Conservation (phyloP, 2,329 filamentous ascomycete genomes). For the Leptoxyphium fumago region DNA sequence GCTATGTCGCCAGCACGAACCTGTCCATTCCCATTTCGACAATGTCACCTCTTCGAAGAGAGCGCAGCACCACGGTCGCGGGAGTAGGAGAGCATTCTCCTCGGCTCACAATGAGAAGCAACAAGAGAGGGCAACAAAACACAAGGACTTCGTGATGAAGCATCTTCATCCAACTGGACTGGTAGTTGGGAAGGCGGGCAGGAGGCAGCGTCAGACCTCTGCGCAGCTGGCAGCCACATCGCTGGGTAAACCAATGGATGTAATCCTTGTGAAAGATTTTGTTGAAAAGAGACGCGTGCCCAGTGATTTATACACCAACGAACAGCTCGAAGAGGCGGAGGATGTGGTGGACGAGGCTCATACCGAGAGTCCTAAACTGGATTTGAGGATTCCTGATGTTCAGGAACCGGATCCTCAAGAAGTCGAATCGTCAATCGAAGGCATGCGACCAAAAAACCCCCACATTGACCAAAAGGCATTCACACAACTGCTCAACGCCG, state of each 20-base stretch:
- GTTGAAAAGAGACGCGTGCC: background rate
- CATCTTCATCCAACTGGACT: slow-evolving; percentile 8
- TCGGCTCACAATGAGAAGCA: background rate
- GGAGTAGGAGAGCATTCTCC: too few relatives aligned
- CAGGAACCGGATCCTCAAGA: slow-evolving; percentile 11
- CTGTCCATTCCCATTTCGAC: too few relatives aligned
- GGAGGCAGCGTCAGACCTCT: slow-evolving; percentile 12
- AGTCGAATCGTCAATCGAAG: slow-evolving; percentile 15
- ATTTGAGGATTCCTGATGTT: background rate
- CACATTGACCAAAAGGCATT: slow-evolving; percentile 11
- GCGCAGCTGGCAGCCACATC: slow-evolving; percentile 10
- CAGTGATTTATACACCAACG: too few relatives aligned
- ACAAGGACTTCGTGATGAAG: background rate
- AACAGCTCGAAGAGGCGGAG: slow-evolving; percentile 8
- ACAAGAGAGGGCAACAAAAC: background rate
- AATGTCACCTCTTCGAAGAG: too few relatives aligned
- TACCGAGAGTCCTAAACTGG: too few relatives aligned
- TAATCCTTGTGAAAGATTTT: slow-evolving; percentile 4
- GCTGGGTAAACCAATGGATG: slow-evolving; percentile 12
- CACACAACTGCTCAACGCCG: slow-evolving; percentile 6
- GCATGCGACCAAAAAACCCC: slow-evolving; percentile 9
- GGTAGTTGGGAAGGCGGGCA: slow-evolving; percentile 14
- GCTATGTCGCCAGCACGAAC: background rate
- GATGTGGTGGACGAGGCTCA: slow-evolving; percentile 5
- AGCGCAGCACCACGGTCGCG: too few relatives aligned